phyloP scores from a whole-genome alignment of 2,329 filamentous ascomycete species.

The Orbilia quercus region DNA sequence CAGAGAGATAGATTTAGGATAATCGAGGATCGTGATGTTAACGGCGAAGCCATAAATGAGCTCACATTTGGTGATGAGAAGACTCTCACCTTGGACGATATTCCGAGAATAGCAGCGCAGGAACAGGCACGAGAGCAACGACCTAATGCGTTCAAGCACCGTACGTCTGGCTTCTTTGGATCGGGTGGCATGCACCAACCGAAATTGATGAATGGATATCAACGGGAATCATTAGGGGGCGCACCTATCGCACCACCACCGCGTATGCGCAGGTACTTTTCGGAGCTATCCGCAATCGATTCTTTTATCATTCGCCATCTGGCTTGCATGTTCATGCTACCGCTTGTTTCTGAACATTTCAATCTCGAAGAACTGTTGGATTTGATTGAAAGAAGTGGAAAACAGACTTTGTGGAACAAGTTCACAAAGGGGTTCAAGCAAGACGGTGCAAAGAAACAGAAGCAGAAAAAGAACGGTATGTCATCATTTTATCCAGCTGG shows the following conservation, averaged over 20 bases:
- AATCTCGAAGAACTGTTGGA: conserved; percentile 91
- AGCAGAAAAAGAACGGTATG: conserved; percentile 77
- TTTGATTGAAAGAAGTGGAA: conserved; percentile 90
- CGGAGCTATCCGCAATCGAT: conserved; percentile 91
- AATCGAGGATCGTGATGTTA: conserved; percentile 79
- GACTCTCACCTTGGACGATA: conserved; percentile 92
- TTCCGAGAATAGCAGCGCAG: conserved; percentile 92
- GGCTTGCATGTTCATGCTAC: conserved; percentile 93
- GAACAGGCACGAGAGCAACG: conserved; percentile 93
- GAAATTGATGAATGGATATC: conserved; percentile 75
- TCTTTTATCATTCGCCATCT: conserved; percentile 98
- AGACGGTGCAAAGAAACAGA: conserved; percentile 76
- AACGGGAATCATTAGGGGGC: conserved; percentile 72
- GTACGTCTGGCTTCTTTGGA: conserved; percentile 61
- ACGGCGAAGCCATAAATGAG: conserved; percentile 77
- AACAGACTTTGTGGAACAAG: conserved; percentile 95
- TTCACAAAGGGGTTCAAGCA: conserved; percentile 96
- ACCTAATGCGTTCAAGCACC: conserved; percentile 80
- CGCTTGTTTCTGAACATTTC: conserved; percentile 88
- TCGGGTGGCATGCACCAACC: conserved; percentile 69
- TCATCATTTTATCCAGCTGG: background rate
- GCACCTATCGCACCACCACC: conserved; percentile 66
- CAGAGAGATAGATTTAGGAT: conserved; percentile 77
- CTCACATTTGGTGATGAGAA: conserved; percentile 90
- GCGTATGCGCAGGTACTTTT: conserved; percentile 83